Percentiles rank a stretch among this genome's conserved stretches.
phyloP scores from a whole-genome alignment of 257 asterid species.

The Nicotiana tomentosiformis region DNA sequence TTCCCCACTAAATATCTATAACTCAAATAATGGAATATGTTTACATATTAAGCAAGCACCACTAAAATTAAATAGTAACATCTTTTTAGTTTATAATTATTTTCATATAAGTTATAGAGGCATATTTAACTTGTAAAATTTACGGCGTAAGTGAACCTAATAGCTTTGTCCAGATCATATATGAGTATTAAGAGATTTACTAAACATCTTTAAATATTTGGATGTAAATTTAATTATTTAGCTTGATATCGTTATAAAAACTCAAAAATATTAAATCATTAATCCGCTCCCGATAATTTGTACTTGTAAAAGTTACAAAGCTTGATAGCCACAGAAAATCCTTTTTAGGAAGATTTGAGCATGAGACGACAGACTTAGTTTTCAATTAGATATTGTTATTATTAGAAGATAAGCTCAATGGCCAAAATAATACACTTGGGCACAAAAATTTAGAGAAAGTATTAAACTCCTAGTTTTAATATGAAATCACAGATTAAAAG shows the following conservation, averaged over 20 bases:
- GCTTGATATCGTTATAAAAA: no score
- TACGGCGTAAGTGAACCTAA: no score
- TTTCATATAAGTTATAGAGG: background rate
- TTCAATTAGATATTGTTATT: background rate
- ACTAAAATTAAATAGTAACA: background rate
- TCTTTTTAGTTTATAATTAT: background rate
- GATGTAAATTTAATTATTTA: no score
- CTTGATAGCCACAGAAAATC: background rate
- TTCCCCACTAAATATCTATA: no score
- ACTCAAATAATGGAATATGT: no score
- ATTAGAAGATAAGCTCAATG: background rate
- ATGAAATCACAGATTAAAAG: background rate
- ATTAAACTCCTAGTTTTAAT: background rate
- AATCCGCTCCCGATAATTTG: background rate
- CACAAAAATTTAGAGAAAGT: background rate
- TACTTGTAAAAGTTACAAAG: background rate
- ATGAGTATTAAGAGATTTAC: no score
- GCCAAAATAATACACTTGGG: background rate
- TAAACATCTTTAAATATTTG: no score
- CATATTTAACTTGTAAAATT: no score
- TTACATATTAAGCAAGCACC: background rate
- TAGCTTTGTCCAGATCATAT: no score
- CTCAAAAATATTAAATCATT: no score
- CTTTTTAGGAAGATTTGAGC: slow-evolving; percentile 2
- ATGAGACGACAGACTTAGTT: background rate